Conservation (phyloP, 2,329 filamentous ascomycete species). For the Fonsecaea erecta region DNA sequence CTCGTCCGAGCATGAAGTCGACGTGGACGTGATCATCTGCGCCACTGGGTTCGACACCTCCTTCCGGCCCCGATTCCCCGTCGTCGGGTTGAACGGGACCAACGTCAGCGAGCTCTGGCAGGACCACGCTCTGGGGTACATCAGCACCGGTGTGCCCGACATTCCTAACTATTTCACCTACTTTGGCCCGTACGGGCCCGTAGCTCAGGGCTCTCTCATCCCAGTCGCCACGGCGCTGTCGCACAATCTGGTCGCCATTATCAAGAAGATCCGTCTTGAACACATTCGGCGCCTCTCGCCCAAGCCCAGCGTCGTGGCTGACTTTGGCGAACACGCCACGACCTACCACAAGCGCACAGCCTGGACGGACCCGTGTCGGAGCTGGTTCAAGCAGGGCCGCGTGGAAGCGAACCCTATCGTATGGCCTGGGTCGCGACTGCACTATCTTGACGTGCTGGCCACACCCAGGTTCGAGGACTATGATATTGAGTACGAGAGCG, state of each 20-base stretch:
- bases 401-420: conserved; percentile 35
- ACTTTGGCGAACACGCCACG: conserved; percentile 47
- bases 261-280: conserved; percentile 46
- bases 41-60: too few relatives aligned
- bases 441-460: neutral
- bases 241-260: conserved; percentile 45
- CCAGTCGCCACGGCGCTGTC: conserved; percentile 49
- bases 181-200: too few relatives aligned
- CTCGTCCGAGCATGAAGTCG: conserved; percentile 14
- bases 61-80: neutral
- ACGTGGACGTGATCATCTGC: conserved; percentile 19
- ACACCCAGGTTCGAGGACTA: conserved; percentile 43
- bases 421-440: neutral
- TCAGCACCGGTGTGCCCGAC: too few relatives aligned
- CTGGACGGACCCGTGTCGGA: conserved; percentile 22
- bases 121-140: neutral
- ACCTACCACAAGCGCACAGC: conserved; percentile 42
- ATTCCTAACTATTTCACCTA: too few relatives aligned
- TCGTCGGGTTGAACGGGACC: conserved; percentile 46
- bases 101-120: conserved; percentile 30
- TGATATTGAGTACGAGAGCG: conserved; percentile 43
- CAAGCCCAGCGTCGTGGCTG: conserved; percentile 34
- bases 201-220: too few relatives aligned
- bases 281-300: conserved; percentile 18
- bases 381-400: conserved; percentile 39